A percentile compares a stretch with the other conserved stretches of the same genome.
These are phyloP conservation scores for Pleurotus eryngii DNA, from an alignment of 768 basidiomycete species.

Conservation along the genomic window DNA sequence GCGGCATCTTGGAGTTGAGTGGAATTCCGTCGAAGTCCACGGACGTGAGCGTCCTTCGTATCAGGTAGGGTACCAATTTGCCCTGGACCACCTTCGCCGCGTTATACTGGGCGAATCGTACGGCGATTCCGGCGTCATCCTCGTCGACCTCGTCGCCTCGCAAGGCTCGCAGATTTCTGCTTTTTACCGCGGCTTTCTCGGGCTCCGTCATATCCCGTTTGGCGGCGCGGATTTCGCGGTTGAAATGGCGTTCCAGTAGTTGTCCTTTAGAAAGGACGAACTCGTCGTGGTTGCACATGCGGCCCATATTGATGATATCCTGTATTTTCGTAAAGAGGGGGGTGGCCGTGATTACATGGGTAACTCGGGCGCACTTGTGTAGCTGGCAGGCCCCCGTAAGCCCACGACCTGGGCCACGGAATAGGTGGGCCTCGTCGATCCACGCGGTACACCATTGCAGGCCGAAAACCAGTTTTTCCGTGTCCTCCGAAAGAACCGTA, in stretches of 20 bases:
- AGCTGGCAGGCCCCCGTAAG: conserved; percentile 9
- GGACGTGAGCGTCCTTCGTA: conserved; percentile 1
- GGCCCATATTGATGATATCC: conserved; percentile 7
- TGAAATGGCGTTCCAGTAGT: neutral
- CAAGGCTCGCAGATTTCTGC: too few relatives aligned
- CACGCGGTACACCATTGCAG: neutral
- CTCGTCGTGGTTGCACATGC: neutral
- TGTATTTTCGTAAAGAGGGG: conserved; percentile 8
- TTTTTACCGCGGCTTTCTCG: too few relatives aligned
- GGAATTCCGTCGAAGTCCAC: neutral
- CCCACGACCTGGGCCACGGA: conserved; percentile 4
- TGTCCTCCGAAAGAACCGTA: too few relatives aligned
- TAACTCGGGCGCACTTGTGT: neutral
- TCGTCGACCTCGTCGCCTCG: neutral
- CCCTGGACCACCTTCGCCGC: neutral
- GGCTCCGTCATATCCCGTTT: neutral
- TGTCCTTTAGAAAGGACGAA: neutral
- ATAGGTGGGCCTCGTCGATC: conserved; percentile 15
- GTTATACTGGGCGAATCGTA: neutral
- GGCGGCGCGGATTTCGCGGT: neutral
- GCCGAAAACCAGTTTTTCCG: neutral
- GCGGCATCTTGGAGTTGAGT: neutral
- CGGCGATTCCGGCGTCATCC: neutral
- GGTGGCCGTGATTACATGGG: conserved; percentile 8
- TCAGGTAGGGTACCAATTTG: neutral